A percentile compares a stretch with the other conserved stretches of the same genome.
Conservation (phyloP, 1,284 basidiomycete species). For the Ceratorhiza oryzae-sativae region DNA sequence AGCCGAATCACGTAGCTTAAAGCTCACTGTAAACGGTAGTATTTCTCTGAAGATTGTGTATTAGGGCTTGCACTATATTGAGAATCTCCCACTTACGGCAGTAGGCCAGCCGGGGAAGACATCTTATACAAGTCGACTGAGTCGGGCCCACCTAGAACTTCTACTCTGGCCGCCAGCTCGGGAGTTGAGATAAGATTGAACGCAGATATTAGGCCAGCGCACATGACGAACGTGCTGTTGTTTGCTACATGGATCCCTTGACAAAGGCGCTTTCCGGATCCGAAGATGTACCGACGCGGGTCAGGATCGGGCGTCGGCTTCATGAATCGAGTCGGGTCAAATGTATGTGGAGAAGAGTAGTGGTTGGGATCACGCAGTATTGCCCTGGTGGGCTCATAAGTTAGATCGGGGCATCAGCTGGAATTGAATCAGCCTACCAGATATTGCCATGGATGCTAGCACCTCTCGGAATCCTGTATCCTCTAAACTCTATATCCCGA, state of each 20-base stretch:
- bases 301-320: conserved; percentile 7
- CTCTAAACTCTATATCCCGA: neutral
- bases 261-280: conserved; percentile 15
- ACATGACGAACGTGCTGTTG: conserved; percentile 5
- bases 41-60: too few relatives aligned
- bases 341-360: neutral
- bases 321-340: conserved; percentile 10
- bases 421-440: neutral
- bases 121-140: neutral
- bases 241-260: conserved; percentile 10
- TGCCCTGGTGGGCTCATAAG: neutral
- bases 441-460: conserved; percentile 4
- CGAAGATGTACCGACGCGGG: conserved; percentile 18
- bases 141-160: neutral
- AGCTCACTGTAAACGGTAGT: too few relatives aligned
- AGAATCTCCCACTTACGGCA: too few relatives aligned
- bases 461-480: conserved; percentile 8
- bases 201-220: neutral
- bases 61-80: too few relatives aligned
- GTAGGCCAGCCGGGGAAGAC: neutral
- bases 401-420: too few relatives aligned
- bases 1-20: too few relatives aligned
- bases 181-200: neutral
- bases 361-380: conserved; percentile 18
- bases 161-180: neutral